Conservation (phyloP, 352 stramenopile genomes). For the Phytopythium kandeliae region DNA sequence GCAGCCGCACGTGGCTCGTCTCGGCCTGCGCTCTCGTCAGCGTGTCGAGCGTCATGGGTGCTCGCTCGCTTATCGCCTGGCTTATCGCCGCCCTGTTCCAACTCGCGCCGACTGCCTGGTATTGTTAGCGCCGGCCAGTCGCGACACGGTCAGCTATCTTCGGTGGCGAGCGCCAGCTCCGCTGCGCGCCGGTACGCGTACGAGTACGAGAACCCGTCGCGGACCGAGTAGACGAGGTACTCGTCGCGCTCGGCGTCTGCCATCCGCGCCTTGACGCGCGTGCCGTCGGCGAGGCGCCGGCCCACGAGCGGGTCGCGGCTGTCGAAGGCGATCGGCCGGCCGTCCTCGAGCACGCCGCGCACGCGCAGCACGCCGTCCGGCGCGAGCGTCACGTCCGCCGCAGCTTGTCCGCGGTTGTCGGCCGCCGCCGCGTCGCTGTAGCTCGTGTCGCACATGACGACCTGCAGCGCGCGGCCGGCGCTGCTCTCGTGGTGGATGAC, state of each 20-base stretch:
- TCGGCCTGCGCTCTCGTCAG: constrained; percentile 53
- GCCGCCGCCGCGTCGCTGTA: constrained; percentile 73
- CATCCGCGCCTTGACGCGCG: constrained; percentile 60
- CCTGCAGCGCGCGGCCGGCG: constrained; percentile 40
- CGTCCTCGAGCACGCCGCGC: constrained; percentile 51
- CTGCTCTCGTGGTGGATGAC: constrained; percentile 54
- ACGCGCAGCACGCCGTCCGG: constrained; percentile 38
- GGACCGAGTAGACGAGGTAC: constrained; percentile 59
- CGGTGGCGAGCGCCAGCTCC: background rate
- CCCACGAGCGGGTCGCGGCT: constrained; percentile 38
- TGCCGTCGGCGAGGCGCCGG: constrained; percentile 39
- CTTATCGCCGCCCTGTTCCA: too few species aligned
- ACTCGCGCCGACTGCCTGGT: too few species aligned
- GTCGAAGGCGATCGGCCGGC: constrained; percentile 34
- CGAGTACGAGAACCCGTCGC: constrained; percentile 55
- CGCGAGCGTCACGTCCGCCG: constrained; percentile 72
- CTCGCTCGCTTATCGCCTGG: too few species aligned
- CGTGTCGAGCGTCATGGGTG: constrained; percentile 59
- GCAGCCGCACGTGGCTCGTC: constrained; percentile 41
- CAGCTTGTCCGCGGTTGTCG: constrained; percentile 79
- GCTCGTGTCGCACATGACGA: constrained; percentile 92
- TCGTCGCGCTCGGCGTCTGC: constrained; percentile 17
- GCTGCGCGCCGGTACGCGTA: constrained; percentile 33
- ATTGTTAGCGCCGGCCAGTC: background rate
- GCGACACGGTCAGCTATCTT: background rate